Base-by-base conservation (phyloP, 192 early-diverging fungal species). In the Allomyces javanicus region DNA sequence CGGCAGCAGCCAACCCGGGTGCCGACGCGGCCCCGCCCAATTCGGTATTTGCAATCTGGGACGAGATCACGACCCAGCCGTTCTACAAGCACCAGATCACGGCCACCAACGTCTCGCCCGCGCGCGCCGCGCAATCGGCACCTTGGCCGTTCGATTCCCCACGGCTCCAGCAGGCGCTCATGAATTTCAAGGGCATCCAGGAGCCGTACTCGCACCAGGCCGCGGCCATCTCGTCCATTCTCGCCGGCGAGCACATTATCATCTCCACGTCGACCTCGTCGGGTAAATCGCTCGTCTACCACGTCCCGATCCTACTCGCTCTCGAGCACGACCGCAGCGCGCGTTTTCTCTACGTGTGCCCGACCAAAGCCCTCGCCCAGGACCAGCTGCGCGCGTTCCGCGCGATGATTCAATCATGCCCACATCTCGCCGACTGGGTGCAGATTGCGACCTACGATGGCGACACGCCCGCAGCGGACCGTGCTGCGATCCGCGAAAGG, bases 321-420 rank as follows among this genome's bases (percentile, higher is more conserved):
- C 72, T 91, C 3, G 66, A 83, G 5, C n/a, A 63, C 4, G 68
- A 84, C 63, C 65, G 65, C 0, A 62, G 68, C 0, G 65, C 68
- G 11, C 76, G 71, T 7, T 76, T 82, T 10, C 67, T 92, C 40
- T 79, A 82, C 22, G 67, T 92, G 1, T 90, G 86, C 65, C 90
- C 90, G 9, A 92, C 90, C 10, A 90, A 92, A 66, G 87, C 90
- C 10, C 73, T 92, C 10, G 84, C 89, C 0, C 88, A 89, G 69
- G 89, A 92, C 74, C 90, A 92, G 72, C 74, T 79, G 14, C 66
- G 71, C 17, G 68, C 83, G 3, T 69, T 91, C 4, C 64, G 66
- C 10, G 45, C 62, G 9, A 67, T 85, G 1, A 27, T 83, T 0
- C 4, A 24, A 2, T 21, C 23, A 0, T 63, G 73, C n/a, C 73